Percentiles rank a stretch among this genome's conserved stretches.
Conservation (phyloP, 192 early-diverging fungal species). For the Coemansia sp. region DNA sequence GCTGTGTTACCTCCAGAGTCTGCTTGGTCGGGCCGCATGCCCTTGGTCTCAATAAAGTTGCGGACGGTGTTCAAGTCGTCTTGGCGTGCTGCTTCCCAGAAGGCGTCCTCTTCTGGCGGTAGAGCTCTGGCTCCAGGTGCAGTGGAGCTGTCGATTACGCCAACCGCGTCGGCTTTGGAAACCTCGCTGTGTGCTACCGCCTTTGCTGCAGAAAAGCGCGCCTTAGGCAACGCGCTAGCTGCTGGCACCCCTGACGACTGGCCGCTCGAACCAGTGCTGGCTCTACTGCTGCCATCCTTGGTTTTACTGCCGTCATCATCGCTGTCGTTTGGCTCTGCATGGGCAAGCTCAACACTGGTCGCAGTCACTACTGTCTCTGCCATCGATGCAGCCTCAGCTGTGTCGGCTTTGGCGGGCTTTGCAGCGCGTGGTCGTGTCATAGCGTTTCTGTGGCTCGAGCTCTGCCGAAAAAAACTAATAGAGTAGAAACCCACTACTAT, state of each 20-base stretch:
- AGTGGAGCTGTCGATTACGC: slow-evolving; percentile 7
- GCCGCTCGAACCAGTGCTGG: neutral
- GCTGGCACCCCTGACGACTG: neutral
- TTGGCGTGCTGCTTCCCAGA: slow-evolving; percentile 63
- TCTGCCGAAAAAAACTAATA: neutral
- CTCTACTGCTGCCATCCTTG: neutral
- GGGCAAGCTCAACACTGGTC: neutral
- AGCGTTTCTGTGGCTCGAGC: neutral
- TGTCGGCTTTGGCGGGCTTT: neutral
- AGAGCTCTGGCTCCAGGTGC: neutral
- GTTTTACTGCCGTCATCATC: neutral
- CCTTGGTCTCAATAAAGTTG: slow-evolving; percentile 59
- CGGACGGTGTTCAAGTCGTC: slow-evolving; percentile 61
- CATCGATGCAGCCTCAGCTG: neutral
- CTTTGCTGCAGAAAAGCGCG: slow-evolving; percentile 6
- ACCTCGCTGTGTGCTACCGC: slow-evolving; percentile 29
- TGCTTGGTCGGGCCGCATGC: slow-evolving; percentile 47
- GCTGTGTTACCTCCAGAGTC: slow-evolving; percentile 74
- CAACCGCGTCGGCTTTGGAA: slow-evolving; percentile 20
- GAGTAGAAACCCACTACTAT: neutral
- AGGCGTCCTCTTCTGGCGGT: neutral
- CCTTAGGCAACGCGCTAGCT: neutral
- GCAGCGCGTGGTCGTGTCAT: neutral
- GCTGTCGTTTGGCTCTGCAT: neutral
- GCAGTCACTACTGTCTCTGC: slow-evolving; percentile 4